Percentiles rank a stretch among this genome's conserved stretches.
Evolutionary conservation across 192 early-diverging fungal species (phyloP).

Genomic region (Pilaira anomala): DNA sequence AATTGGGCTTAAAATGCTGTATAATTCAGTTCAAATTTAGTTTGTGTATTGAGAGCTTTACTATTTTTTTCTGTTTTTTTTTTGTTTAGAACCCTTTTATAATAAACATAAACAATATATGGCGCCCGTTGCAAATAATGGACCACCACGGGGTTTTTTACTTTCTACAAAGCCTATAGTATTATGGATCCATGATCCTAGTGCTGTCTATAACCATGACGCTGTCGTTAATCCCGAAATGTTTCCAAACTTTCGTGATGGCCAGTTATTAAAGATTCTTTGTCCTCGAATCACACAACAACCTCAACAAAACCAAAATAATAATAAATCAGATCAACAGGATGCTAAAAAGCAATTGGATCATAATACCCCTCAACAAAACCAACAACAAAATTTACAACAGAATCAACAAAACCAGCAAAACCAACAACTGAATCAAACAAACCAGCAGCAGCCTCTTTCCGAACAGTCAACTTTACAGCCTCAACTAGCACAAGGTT

Average conservation of each 20-base stretch:
- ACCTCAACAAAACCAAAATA: constrained; percentile 12
- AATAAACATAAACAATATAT: too few species aligned
- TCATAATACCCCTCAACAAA: neutral
- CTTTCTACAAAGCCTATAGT: constrained; percentile 23
- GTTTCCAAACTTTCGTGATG: constrained; percentile 55
- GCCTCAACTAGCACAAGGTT: neutral
- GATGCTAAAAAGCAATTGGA: neutral
- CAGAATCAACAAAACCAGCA: constrained; percentile 9
- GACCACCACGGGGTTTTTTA: too few species aligned
- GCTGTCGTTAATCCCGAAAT: constrained; percentile 68
- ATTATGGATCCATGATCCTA: constrained; percentile 31
- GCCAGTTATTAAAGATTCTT: constrained; percentile 66
- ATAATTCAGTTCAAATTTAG: too few species aligned
- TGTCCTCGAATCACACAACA: constrained; percentile 26
- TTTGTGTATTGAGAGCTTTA: too few species aligned
- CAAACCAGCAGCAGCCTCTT: constrained; percentile 5
- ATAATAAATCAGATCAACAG: neutral
- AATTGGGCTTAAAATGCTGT: too few species aligned
- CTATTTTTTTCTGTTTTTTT: too few species aligned
- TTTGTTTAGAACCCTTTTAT: too few species aligned
- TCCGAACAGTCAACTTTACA: neutral
- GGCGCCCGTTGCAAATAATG: too few species aligned
- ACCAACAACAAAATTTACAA: constrained; percentile 1
- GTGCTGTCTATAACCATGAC: constrained; percentile 38
- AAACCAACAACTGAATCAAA: neutral